Conservation (phyloP, 192 early-diverging fungal species). For the Coemansia sp. region DNA sequence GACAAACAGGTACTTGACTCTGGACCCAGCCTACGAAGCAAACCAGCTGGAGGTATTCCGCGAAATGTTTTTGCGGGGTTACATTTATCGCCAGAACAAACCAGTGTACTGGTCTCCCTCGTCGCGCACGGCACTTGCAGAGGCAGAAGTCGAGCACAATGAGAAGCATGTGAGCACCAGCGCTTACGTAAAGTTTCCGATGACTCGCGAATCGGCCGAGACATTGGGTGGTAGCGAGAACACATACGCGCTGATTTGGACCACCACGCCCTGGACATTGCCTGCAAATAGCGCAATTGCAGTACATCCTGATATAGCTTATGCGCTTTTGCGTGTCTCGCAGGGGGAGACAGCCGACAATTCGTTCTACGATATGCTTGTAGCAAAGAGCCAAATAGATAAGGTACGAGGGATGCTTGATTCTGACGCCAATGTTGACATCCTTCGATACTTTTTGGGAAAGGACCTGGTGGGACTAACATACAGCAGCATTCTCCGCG, state of each 20-base stretch:
- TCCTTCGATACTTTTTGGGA: constrained; percentile 35
- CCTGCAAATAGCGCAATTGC: constrained; percentile 75
- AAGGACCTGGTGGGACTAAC: constrained; percentile 55
- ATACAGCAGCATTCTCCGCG: constrained; percentile 62
- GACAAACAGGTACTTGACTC: constrained; percentile 67
- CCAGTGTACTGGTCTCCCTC: constrained; percentile 87
- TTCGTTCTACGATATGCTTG: constrained; percentile 23
- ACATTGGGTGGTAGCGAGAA: constrained; percentile 13
- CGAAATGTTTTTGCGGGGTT: constrained; percentile 70
- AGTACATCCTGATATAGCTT: constrained; percentile 65
- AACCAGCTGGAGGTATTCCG: constrained; percentile 71
- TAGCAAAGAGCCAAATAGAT: constrained; percentile 27
- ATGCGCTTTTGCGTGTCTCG: constrained; percentile 51
- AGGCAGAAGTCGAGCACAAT: constrained; percentile 79
- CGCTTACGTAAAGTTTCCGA: constrained; percentile 67
- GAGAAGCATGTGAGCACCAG: constrained; percentile 72
- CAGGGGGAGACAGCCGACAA: neutral
- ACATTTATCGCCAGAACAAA: constrained; percentile 76
- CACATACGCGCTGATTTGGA: constrained; percentile 67
- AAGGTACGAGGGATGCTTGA: constrained; percentile 19
- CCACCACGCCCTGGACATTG: constrained; percentile 81
- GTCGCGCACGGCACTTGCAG: constrained; percentile 77
- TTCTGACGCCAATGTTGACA: neutral
- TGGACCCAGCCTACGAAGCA: constrained; percentile 73
- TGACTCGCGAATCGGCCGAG: constrained; percentile 33